Evolutionary conservation across 129 eudicot species (phyloP).

Genomic region (Scalesia atractyloides): DNA sequence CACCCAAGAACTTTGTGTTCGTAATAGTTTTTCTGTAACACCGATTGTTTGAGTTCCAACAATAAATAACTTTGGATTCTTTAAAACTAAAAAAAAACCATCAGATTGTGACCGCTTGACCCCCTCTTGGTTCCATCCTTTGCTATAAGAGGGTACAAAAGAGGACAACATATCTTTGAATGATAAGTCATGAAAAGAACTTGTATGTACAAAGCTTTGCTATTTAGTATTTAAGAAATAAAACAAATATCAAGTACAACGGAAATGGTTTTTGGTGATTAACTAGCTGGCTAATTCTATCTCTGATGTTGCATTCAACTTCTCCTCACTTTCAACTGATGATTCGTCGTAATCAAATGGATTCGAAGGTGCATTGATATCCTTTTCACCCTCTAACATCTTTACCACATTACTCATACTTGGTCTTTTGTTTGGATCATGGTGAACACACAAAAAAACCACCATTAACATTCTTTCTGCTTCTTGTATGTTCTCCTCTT

Average conservation of each 20-base stretch:
- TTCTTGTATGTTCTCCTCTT: constrained; percentile 5
- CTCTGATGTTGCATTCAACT: background rate
- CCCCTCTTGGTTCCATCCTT: too few relatives aligned
- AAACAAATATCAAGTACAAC: background rate
- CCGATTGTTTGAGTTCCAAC: too few relatives aligned
- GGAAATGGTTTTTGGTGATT: background rate
- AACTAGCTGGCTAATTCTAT: too few relatives aligned
- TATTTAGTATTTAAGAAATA: background rate
- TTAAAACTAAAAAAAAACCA: too few relatives aligned
- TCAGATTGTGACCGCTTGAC: too few relatives aligned
- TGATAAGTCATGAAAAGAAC: background rate
- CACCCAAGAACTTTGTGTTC: too few relatives aligned
- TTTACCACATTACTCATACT: constrained; percentile 6
- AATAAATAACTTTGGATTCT: too few relatives aligned
- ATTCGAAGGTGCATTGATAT: background rate
- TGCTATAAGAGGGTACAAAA: too few relatives aligned
- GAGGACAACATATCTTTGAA: too few relatives aligned
- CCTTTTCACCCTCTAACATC: constrained; percentile 17
- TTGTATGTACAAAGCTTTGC: background rate
- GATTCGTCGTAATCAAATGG: background rate
- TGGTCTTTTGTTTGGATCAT: constrained; percentile 8
- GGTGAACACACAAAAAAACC: constrained; percentile 11
- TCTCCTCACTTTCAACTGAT: background rate
- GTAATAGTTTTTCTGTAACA: too few relatives aligned
- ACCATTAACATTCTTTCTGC: constrained; percentile 6